Evolutionary conservation across 768 basidiomycete species (phyloP), one percentile per base, ranked within the genome.

Genomic region (Tylopilus sp.): DNA sequence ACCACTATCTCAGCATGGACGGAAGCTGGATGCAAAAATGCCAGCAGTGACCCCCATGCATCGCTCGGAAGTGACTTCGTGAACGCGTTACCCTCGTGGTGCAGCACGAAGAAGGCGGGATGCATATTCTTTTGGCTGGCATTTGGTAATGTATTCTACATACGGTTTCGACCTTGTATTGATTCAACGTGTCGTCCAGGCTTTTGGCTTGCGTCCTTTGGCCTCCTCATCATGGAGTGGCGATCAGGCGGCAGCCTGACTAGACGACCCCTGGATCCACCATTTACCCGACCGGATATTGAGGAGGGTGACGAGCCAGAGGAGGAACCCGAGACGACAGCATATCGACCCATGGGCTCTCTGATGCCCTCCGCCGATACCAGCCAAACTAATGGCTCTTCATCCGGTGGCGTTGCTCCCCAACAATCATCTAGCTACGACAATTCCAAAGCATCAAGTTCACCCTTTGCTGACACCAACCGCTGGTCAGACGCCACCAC

Each of bases 61-160:
- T 75, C 75, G 44, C 76, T 81, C 12, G 85, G 88, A 18, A 73
- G 78, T 26, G 79, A 76, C 51, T 98, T 87, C 67, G 78, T 78
- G 56, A 75, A 75, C 4, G 90, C 74, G 18, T 74, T 98, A 2
- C 70, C 78, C 4, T 82, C 88, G 0, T 97, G 91, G 89, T 98
- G 94, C 69, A 82, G 76, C 56, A 95, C 94, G 7, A 98, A 97
- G 73, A 93, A 91, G 61, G 94, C 94, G 2, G 90, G 81, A 0
- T 82, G 82, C 5, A 81, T 95, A 41, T 97, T 98, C 71, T 86
- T 94, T 66, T 95, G 93, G 94, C 67, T 92, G 9, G 75, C 81
- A 1, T 89, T 91, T 48, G 76, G 91, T 90, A 58, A 42, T 3
- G 23, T 8, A 17, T 28, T n/a, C 42, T n/a, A 8, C 18, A 21